Conservation (phyloP, 148 eudicot genomes). For the Camellia sinensis region DNA sequence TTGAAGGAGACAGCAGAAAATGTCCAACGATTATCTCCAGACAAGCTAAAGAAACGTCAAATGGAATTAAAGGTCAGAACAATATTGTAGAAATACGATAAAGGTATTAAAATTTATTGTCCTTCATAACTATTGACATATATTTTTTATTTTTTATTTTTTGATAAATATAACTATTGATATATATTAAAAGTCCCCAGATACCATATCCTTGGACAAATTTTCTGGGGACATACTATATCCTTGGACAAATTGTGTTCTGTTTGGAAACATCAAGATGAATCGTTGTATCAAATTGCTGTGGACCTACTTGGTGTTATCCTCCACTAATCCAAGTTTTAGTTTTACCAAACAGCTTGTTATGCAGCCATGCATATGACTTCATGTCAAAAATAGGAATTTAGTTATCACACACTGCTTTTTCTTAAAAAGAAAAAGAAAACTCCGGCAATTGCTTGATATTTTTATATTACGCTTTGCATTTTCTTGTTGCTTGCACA, state of each 20-base stretch:
- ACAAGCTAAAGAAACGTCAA: slow-evolving; percentile 71
- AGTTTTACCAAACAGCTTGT: background rate
- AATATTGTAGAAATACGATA: background rate
- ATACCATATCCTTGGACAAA: too few relatives aligned
- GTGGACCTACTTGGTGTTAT: background rate
- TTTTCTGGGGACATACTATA: too few relatives aligned
- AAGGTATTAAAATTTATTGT: background rate
- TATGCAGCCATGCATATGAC: background rate
- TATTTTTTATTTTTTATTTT: background rate
- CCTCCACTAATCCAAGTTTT: background rate
- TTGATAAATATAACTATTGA: background rate
- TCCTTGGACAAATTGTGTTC: too few relatives aligned
- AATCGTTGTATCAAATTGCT: background rate
- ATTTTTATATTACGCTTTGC: background rate
- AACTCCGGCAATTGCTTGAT: background rate
- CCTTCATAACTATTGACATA: background rate
- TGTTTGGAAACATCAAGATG: background rate
- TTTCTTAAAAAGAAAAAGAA: background rate
- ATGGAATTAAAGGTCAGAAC: slow-evolving; percentile 61
- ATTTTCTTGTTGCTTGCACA: background rate
- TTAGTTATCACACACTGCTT: background rate
- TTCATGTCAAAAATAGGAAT: background rate
- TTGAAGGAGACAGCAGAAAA: slow-evolving; percentile 63
- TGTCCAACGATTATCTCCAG: slow-evolving; percentile 58
- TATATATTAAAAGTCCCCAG: too few relatives aligned